Evolutionary conservation across 441 rosid genomes (phyloP).

Genomic region (Adansonia rubrostipa): DNA sequence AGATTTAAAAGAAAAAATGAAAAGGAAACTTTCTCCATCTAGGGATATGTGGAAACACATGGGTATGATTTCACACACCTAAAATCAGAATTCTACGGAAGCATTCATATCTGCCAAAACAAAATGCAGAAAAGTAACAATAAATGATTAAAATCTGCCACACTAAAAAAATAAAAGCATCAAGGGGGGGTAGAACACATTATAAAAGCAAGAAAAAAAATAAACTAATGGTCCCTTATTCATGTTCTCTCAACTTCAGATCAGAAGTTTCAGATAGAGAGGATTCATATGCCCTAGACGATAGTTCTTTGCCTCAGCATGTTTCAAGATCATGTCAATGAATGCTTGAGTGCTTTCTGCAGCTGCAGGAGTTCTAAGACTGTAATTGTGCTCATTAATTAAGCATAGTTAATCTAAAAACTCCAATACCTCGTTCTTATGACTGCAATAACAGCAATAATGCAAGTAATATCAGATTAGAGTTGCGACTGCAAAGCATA

Average conservation of each 20-base stretch:
- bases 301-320: constrained; percentile 74
- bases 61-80: no score
- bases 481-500: constrained; percentile 19
- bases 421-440: constrained; percentile 67
- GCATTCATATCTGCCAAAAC: background rate
- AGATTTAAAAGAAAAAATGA: no score
- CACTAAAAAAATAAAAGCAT: background rate
- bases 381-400: constrained; percentile 3
- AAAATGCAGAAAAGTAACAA: no score
- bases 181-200: background rate
- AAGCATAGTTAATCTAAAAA: constrained; percentile 61
- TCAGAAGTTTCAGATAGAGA: constrained; percentile 52
- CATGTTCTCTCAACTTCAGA: constrained; percentile 50
- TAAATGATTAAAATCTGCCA: no score
- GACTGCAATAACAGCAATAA: constrained; percentile 58
- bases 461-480: constrained; percentile 28
- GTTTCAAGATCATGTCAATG: constrained; percentile 68
- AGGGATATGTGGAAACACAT: no score
- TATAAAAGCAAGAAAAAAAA: background rate
- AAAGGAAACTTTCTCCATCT: no score
- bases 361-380: constrained; percentile 11
- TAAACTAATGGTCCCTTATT: constrained; percentile 52
- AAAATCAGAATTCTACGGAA: background rate
- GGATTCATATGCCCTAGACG: constrained; percentile 64
- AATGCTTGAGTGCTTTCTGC: constrained; percentile 33